A percentile compares a stretch with the other conserved stretches of the same genome.
These are phyloP conservation scores for Penicillium sumatraense DNA, from an alignment of 2,329 filamentous ascomycete genomes.

Conservation along the genomic window DNA sequence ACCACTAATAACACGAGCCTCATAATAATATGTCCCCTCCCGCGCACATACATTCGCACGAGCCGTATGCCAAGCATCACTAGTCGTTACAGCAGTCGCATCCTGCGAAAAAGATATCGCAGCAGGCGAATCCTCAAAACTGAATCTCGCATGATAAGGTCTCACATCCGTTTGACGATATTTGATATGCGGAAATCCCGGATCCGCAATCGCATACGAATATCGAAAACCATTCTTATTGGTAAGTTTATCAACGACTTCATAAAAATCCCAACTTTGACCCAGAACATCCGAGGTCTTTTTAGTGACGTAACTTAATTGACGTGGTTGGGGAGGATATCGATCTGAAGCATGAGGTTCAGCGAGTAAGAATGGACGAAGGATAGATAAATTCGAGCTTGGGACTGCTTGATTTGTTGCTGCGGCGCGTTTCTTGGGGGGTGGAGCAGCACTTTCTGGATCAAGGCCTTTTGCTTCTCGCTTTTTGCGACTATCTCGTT, in stretches of 20 bases:
- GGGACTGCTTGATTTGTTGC: constrained; percentile 39
- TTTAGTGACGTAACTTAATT: constrained; percentile 42
- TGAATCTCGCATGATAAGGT: constrained; percentile 82
- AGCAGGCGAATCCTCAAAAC: constrained; percentile 87
- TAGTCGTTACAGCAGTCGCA: constrained; percentile 79
- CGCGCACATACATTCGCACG: constrained; percentile 88
- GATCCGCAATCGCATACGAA: constrained; percentile 87
- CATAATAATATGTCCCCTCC: constrained; percentile 91
- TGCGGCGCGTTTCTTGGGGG: constrained; percentile 41
- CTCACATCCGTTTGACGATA: constrained; percentile 87
- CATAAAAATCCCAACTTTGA: constrained; percentile 48
- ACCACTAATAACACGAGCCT: constrained; percentile 85
- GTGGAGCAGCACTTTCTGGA: constrained; percentile 34
- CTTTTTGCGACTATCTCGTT: constrained; percentile 50
- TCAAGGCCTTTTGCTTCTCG: constrained; percentile 49
- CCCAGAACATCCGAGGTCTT: constrained; percentile 41
- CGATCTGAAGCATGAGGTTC: constrained; percentile 45
- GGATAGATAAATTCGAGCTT: constrained; percentile 44
- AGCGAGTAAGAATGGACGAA: constrained; percentile 45
- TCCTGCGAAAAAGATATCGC: constrained; percentile 81
- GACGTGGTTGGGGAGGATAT: constrained; percentile 44
- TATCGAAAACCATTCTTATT: constrained; percentile 81
- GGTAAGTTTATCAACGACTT: constrained; percentile 57
- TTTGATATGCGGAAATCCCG: constrained; percentile 83
- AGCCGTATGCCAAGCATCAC: constrained; percentile 90